Evolutionary conservation across 1,139 yeast genomes (phyloP).

Genomic region (Sugiyamaella xylanicola): DNA sequence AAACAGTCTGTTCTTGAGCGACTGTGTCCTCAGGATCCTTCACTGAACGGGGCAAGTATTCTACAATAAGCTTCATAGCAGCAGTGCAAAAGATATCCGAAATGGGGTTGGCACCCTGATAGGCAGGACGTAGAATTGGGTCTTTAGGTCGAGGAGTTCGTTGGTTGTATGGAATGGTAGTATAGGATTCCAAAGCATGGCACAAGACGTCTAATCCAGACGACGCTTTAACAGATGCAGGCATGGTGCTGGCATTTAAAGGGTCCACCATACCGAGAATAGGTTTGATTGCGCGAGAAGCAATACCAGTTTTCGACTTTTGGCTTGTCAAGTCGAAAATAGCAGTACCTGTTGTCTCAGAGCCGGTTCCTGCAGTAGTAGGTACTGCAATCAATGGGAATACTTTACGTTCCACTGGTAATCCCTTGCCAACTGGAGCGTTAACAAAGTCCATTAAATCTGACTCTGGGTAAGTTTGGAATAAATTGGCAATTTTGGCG

Average conservation of each 20-base stretch:
- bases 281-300: conserved; percentile 46
- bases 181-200: conserved; percentile 50
- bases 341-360: conserved; percentile 51
- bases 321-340: conserved; percentile 43
- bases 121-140: conserved; percentile 47
- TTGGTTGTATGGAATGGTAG: conserved; percentile 47
- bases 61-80: conserved; percentile 44
- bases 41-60: conserved; percentile 46
- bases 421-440: conserved; percentile 48
- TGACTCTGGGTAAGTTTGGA: conserved; percentile 45
- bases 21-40: conserved; percentile 44
- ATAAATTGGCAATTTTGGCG: conserved; percentile 46
- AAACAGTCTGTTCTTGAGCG: conserved; percentile 46
- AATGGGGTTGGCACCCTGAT: conserved; percentile 49
- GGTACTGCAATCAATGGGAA: conserved; percentile 49
- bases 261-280: conserved; percentile 48
- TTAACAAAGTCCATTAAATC: conserved; percentile 47
- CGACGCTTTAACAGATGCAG: conserved; percentile 47
- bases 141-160: conserved; percentile 46
- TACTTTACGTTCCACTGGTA: conserved; percentile 41
- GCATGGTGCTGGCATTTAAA: conserved; percentile 46
- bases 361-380: conserved; percentile 51
- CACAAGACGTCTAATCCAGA: conserved; percentile 51
- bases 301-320: conserved; percentile 47
- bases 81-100: conserved; percentile 46